Evolutionary conservation across 768 basidiomycete species (phyloP).

Genomic region (Amanita rimosa): DNA sequence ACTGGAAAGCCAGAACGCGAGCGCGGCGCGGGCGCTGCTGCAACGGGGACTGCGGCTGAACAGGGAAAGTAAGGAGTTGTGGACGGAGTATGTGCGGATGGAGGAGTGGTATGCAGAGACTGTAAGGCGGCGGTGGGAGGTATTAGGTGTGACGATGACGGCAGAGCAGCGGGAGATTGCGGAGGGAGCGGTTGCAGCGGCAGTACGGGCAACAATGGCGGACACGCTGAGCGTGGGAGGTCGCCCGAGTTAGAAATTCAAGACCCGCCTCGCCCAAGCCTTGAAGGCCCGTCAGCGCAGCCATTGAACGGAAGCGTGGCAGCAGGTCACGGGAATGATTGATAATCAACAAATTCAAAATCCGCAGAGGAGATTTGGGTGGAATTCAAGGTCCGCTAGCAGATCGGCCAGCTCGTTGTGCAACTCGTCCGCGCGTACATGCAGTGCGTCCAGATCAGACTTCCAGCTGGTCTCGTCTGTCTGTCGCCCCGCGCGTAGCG

Average conservation of each 20-base stretch:
- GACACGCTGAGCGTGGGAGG: too few species aligned
- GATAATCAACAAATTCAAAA: constrained; percentile 4
- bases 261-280: too few species aligned
- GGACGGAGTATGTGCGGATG: constrained; percentile 87
- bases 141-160: constrained; percentile 26
- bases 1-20: constrained; percentile 57
- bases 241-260: too few species aligned
- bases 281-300: too few species aligned
- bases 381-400: neutral
- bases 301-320: neutral
- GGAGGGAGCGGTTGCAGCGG: neutral
- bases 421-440: constrained; percentile 2
- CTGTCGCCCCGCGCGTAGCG: constrained; percentile 17
- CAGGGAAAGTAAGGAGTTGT: constrained; percentile 60
- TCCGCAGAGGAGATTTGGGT: neutral
- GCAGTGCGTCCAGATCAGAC: constrained; percentile 30
- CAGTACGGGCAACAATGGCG: neutral
- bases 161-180: neutral
- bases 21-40: constrained; percentile 73
- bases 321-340: neutral
- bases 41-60: constrained; percentile 81
- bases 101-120: constrained; percentile 81
- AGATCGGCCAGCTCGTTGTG: constrained; percentile 2
- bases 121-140: constrained; percentile 66
- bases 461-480: constrained; percentile 53